Evolutionary conservation across 305 asterid species (phyloP).

Genomic region (Petunia hybrid): DNA sequence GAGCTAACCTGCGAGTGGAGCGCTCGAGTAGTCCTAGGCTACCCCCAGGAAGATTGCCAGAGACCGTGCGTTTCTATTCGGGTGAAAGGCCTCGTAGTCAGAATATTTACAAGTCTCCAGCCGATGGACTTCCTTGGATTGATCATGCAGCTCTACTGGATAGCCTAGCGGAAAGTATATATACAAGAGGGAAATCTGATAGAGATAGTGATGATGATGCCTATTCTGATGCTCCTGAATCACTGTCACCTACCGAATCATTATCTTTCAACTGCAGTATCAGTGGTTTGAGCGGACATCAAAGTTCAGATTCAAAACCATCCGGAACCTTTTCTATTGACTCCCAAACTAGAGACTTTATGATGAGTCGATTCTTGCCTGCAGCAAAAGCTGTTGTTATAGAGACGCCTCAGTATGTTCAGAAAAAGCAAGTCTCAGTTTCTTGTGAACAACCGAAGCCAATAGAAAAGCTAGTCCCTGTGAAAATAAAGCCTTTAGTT

Average conservation of each 20-base stretch:
- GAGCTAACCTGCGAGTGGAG: slow-evolving; percentile 49
- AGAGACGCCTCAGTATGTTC: slow-evolving; percentile 68
- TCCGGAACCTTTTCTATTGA: slow-evolving; percentile 68
- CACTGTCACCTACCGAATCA: slow-evolving; percentile 59
- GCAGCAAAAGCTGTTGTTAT: slow-evolving; percentile 89
- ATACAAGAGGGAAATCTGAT: slow-evolving; percentile 63
- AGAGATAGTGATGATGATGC: slow-evolving; percentile 59
- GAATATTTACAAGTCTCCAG: slow-evolving; percentile 48
- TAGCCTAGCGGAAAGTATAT: slow-evolving; percentile 68
- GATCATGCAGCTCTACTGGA: slow-evolving; percentile 84
- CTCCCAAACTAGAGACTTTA: slow-evolving; percentile 74
- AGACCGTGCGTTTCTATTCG: slow-evolving; percentile 51
- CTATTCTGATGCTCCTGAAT: slow-evolving; percentile 67
- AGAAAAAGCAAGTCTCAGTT: slow-evolving; percentile 51
- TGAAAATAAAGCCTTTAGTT: slow-evolving; percentile 58
- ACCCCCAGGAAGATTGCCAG: slow-evolving; percentile 63
- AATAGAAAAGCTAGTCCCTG: slow-evolving; percentile 55
- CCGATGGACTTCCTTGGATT: slow-evolving; percentile 51
- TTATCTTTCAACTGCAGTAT: slow-evolving; percentile 65
- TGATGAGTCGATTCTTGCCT: slow-evolving; percentile 89
- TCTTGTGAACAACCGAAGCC: slow-evolving; percentile 50
- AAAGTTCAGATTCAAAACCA: slow-evolving; percentile 54
- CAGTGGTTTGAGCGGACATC: slow-evolving; percentile 72
- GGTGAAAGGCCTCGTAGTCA: slow-evolving; percentile 61
- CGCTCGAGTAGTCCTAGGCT: slow-evolving; percentile 64